Evolutionary conservation across 2,329 filamentous ascomycete genomes (phyloP).

Genomic region (Fulvia fulva): DNA sequence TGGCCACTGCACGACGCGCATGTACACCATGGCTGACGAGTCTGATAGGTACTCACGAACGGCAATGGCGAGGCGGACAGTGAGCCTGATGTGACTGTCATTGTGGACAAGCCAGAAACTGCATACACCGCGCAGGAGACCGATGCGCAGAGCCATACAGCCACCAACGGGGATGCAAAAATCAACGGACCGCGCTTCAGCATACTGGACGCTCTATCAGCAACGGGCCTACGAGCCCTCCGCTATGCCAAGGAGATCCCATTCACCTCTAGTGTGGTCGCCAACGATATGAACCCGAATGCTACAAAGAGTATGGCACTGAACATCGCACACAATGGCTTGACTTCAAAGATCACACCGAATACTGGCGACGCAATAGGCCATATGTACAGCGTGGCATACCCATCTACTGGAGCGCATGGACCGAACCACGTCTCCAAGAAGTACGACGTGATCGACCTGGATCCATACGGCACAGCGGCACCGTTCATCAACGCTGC

Average conservation of each 20-base stretch:
- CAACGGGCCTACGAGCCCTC: slow-evolving; percentile 83
- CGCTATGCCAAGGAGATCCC: slow-evolving; percentile 91
- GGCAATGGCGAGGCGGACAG: not conserved
- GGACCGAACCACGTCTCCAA: slow-evolving; percentile 35
- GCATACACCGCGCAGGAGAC: no score
- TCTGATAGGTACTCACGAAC: not conserved
- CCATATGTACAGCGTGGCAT: slow-evolving; percentile 72
- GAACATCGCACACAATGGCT: slow-evolving; percentile 79
- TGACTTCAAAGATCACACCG: slow-evolving; percentile 66
- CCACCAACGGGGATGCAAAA: not conserved
- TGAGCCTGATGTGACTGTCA: not conserved
- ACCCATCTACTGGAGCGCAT: slow-evolving; percentile 30
- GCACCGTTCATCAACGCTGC: slow-evolving; percentile 89
- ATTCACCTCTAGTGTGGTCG: slow-evolving; percentile 45
- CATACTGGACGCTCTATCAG: slow-evolving; percentile 93
- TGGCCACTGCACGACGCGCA: no score
- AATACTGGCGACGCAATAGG: slow-evolving; percentile 78
- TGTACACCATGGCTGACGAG: not conserved
- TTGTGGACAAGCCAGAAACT: not conserved
- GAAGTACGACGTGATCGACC: slow-evolving; percentile 88
- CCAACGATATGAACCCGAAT: slow-evolving; percentile 74
- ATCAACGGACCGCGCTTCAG: slow-evolving; percentile 54
- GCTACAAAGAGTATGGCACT: slow-evolving; percentile 62
- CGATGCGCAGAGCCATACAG: not conserved
- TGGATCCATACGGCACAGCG: slow-evolving; percentile 93